Evolutionary conservation across 1,139 yeast genomes (phyloP).

Genomic region (Debaryomyces fabryi): DNA sequence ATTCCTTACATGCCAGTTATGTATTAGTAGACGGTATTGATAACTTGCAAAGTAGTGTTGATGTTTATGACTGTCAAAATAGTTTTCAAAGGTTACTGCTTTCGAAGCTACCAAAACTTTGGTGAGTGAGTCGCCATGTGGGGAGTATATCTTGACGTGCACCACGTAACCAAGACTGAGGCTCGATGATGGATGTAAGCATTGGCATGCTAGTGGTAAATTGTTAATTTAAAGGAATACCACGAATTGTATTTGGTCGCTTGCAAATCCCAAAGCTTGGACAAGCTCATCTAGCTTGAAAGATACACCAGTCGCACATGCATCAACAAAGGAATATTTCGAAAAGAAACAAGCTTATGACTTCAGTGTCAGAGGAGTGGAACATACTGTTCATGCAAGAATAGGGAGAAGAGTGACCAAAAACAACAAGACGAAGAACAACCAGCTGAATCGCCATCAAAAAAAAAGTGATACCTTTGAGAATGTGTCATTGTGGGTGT

Average conservation of each 20-base stretch:
- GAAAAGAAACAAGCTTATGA: too few relatives aligned
- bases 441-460: conserved; percentile 16
- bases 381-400: too few relatives aligned
- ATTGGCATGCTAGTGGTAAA: conserved; percentile 92
- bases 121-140: conserved; percentile 97
- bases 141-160: conserved; percentile 91
- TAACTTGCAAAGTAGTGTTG: conserved; percentile 94
- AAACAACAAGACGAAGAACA: conserved; percentile 28
- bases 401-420: too few relatives aligned
- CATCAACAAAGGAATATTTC: too few relatives aligned
- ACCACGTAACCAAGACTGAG: conserved; percentile 96
- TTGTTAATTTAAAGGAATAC: conserved; percentile 75
- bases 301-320: too few relatives aligned
- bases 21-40: conserved; percentile 96
- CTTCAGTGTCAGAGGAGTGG: too few relatives aligned
- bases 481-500: conserved; percentile 53
- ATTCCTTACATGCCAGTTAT: conserved; percentile 92
- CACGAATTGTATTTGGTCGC: too few relatives aligned
- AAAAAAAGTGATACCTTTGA: conserved; percentile 19
- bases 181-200: conserved; percentile 91
- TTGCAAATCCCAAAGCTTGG: too few relatives aligned
- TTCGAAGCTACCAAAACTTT: conserved; percentile 94
- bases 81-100: conserved; percentile 74
- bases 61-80: conserved; percentile 89
- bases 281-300: too few relatives aligned